Evolutionary conservation across 2,329 filamentous ascomycete species (phyloP), one percentile per base, ranked within the genome.

Genomic region (Penicillium janthinellum): DNA sequence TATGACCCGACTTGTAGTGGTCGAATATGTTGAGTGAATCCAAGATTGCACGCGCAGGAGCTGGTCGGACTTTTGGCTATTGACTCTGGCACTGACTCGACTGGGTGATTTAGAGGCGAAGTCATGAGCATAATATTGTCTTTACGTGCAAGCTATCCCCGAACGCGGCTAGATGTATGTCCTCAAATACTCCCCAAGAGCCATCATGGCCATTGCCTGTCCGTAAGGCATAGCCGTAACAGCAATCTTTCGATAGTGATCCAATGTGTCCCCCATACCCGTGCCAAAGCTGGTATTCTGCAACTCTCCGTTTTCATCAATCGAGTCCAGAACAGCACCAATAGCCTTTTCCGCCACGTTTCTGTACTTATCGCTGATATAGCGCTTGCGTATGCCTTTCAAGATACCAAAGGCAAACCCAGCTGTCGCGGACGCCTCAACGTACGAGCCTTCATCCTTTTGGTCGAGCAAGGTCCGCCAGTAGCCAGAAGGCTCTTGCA

Each of bases 191-290:
- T 94, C 90, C 0, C 89, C 89, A 64, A 93, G 73, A 0, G 89
- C 87, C 87, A 93, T 92, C 63, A 92, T 91, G 0, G 89, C 90
- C 90, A 93, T 92, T 0, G 90, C 89, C 73, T 93, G 90, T 0
- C 90, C 90, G 68, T 93, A 93, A 7, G 90, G 90, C 90, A 93
- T 94, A 67, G 88, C 89, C 2, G 90, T 94, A 61, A 88, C 77
- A 1, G 87, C 83, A 59, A 93, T 92, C 63, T 90, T 84, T 74
- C 89, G 88, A 71, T 94, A 93, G 73, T 91, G 88, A 76, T 92
- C 85, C 70, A 92, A 74, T 58, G 84, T 83, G 64, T 85, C 81
- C 0, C 90, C 90, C 89, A 94, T 92, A 0, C 81, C 88, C 0
- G 90, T 94, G 0, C 90, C 90, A 70, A 93, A 94, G 64, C 88